Evolutionary conservation across 2,329 filamentous ascomycete genomes (phyloP).

Genomic region (Fusarium sp.): DNA sequence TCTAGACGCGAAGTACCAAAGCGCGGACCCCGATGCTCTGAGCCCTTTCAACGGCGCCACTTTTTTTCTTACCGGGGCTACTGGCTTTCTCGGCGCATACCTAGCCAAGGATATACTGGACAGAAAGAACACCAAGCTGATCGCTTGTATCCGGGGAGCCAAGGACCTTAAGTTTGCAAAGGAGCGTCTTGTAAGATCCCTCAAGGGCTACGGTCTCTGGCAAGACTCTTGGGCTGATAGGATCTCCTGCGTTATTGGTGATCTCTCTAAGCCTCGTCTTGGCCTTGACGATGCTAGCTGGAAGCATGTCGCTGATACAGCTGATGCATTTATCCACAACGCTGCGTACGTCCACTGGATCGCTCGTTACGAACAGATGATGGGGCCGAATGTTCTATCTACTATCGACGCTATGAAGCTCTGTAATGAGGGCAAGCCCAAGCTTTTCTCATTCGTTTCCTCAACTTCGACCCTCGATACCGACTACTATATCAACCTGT

Average conservation of each 20-base stretch:
- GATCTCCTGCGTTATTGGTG: slow-evolving; percentile 71
- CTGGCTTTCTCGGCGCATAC: slow-evolving; percentile 80
- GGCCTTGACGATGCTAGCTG: not conserved
- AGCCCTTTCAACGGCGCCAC: not conserved
- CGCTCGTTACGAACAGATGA: not conserved
- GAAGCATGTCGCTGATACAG: not conserved
- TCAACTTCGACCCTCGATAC: not conserved
- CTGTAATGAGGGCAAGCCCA: not conserved
- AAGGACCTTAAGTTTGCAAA: slow-evolving; percentile 58
- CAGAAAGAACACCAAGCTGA: slow-evolving; percentile 53
- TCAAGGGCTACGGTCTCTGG: slow-evolving; percentile 84
- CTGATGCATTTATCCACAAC: not conserved
- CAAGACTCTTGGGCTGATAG: slow-evolving; percentile 66
- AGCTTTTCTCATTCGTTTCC: not conserved
- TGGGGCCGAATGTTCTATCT: not conserved
- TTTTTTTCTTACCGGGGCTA: slow-evolving; percentile 83
- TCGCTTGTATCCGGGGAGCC: slow-evolving; percentile 76
- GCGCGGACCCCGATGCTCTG: slow-evolving; percentile 48
- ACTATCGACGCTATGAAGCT: not conserved
- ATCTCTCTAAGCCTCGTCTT: slow-evolving; percentile 57
- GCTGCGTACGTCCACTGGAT: not conserved
- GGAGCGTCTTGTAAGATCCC: slow-evolving; percentile 71
- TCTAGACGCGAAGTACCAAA: slow-evolving; percentile 55
- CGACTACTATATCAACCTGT: not conserved
- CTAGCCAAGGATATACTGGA: slow-evolving; percentile 78